Conservation (phyloP, 768 basidiomycete species). For the Mycena pura region DNA sequence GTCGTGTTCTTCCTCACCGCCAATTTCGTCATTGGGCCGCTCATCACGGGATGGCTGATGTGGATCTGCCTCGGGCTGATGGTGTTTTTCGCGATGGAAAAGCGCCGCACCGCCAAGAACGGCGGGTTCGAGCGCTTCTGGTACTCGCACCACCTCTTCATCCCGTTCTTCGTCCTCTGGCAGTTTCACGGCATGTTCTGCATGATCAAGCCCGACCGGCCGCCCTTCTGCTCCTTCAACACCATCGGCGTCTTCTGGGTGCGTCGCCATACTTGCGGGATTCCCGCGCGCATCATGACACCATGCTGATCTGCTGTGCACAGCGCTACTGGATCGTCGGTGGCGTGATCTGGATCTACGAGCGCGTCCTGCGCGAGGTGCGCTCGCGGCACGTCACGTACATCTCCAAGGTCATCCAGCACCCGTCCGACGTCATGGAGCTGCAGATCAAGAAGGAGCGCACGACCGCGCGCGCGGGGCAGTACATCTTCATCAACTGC, state of each 20-base stretch:
- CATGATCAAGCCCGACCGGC: conserved; percentile 91
- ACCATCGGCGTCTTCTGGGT: conserved; percentile 96
- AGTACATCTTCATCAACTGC: conserved; percentile 92
- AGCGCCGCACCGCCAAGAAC: conserved; percentile 65
- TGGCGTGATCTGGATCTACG: conserved; percentile 82
- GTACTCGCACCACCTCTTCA: conserved; percentile 89
- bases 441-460: conserved; percentile 98
- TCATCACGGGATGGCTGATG: conserved; percentile 90
- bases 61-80: conserved; percentile 73
- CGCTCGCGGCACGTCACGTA: conserved; percentile 91
- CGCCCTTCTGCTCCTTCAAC: conserved; percentile 86
- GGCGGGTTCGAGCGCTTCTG: conserved; percentile 82
- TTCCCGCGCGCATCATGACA: no score
- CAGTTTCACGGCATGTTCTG: conserved; percentile 97
- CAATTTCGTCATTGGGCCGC: conserved; percentile 87
- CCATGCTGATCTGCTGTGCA: conserved; percentile 6
- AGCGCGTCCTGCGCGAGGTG: conserved; percentile 92
- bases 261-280: conserved; percentile 30
- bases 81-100: conserved; percentile 88
- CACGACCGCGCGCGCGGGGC: conserved; percentile 81
- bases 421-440: conserved; percentile 93
- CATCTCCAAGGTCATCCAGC: conserved; percentile 94
- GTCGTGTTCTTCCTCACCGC: conserved; percentile 74
- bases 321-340: conserved; percentile 63
- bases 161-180: conserved; percentile 93